Evolutionary conservation across 805 yeast species (phyloP), one percentile per base, ranked within the genome.

Genomic region (Saccharomycopsis sp.): DNA sequence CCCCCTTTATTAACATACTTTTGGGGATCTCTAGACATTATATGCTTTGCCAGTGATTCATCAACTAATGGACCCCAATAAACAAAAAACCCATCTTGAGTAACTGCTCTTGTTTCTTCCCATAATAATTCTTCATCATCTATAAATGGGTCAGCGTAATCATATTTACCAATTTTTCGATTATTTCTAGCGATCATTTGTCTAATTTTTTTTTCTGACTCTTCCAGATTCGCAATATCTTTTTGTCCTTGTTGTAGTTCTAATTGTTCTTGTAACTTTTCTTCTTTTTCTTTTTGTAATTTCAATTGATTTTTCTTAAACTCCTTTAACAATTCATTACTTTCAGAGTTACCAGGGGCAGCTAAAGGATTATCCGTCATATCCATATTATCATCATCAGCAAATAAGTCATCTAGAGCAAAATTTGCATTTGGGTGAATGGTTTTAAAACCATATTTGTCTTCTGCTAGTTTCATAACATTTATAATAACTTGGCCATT

Each of bases 31-130:
- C 33, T 23, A 9, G 28, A n/a, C 14, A 34, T 15, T n/a, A n/a
- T 21, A 10, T 17, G 21, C 14, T 31, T 33, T 14, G 21, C 21
- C n/a, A 25, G 35, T 13, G 67, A 68, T 36, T 73, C 77, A 35
- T 80, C 88, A 21, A 80, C 76, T 45, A 89, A 63, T 2, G 95
- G 94, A 0, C 99, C 99, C 65, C 87, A 84, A 59, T 78, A 92
- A 0, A 92, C 96, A 51, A 89, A 92, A 56, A 88, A 92, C 1
- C 97, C 98, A 54, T 92, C 97, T 49, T 82, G 82, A 1, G 96
- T 87, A 1, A 89, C 77, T 2, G 89, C 88, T 6, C 94, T 77
- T 52, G 83, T 94, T 57, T 88, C 96, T 60, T 92, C 98, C 82
- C 92, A 82, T 42, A 76, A 72, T 51, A 87, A 64, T 60, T 92